phyloP scores from a whole-genome alignment of 2,329 filamentous ascomycete species.

The Fusarium beomiforme region DNA sequence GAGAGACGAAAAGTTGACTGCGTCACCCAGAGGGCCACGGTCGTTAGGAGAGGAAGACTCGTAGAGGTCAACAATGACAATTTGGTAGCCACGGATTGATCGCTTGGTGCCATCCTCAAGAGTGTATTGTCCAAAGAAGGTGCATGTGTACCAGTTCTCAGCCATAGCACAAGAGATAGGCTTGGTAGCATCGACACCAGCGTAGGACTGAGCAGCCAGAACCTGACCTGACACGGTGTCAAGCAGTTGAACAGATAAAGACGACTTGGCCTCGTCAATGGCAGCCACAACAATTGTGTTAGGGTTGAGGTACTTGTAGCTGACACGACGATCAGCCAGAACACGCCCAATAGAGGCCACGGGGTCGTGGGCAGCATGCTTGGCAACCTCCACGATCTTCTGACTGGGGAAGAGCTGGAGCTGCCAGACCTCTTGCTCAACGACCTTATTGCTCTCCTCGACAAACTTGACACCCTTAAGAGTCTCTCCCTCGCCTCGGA shows the following conservation, averaged over 20 bases:
- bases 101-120: slow-evolving; percentile 64
- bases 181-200: slow-evolving; percentile 77
- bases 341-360: slow-evolving; percentile 96
- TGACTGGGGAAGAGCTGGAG: slow-evolving; percentile 75
- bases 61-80: slow-evolving; percentile 88
- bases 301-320: slow-evolving; percentile 96
- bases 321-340: slow-evolving; percentile 88
- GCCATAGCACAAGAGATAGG: slow-evolving; percentile 81
- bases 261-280: slow-evolving; percentile 65
- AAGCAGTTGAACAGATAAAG: slow-evolving; percentile 79
- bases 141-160: slow-evolving; percentile 96
- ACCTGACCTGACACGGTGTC: slow-evolving; percentile 88
- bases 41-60: slow-evolving; percentile 87
- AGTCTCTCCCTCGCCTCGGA: slow-evolving; percentile 58
- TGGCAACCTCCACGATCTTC: slow-evolving; percentile 73
- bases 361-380: slow-evolving; percentile 79
- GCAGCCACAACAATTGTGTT: slow-evolving; percentile 83
- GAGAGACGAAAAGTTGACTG: slow-evolving; percentile 81
- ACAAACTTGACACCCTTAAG: slow-evolving; percentile 67
- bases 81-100: slow-evolving; percentile 82
- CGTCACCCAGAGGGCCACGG: slow-evolving; percentile 78
- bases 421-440: slow-evolving; percentile 71
- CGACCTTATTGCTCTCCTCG: slow-evolving; percentile 52
- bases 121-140: slow-evolving; percentile 73
- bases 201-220: slow-evolving; percentile 75